A percentile compares a stretch with the other conserved stretches of the same genome.
These are phyloP conservation scores for Monilinia vaccinii-corymbosi DNA, from an alignment of 2,329 filamentous ascomycete genomes.

Conservation along the genomic window DNA sequence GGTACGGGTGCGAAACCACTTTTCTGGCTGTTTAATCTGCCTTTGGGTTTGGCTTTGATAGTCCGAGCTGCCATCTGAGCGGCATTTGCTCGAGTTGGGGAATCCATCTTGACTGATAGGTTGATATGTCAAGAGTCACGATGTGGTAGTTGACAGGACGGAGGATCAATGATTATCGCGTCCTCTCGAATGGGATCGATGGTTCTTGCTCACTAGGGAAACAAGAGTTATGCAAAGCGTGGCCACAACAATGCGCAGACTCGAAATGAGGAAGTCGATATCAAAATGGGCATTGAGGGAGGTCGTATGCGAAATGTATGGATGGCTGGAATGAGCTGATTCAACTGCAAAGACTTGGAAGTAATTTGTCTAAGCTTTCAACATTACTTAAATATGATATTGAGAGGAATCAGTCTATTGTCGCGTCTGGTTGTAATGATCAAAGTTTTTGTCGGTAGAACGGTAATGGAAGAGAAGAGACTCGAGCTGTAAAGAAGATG, in stretches of 20 bases:
- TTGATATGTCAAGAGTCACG: background rate
- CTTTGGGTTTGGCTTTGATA: slow-evolving; percentile 22
- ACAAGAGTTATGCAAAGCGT: background rate
- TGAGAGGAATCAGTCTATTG: background rate
- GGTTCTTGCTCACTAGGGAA: background rate
- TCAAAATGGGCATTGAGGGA: background rate
- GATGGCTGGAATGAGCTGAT: background rate
- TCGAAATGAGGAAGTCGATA: background rate
- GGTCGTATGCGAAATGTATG: background rate
- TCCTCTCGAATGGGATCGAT: background rate
- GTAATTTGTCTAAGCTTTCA: background rate
- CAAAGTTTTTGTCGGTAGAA: background rate
- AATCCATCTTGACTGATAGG: slow-evolving; percentile 17
- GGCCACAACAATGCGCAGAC: background rate
- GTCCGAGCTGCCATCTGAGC: slow-evolving; percentile 28
- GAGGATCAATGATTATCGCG: background rate
- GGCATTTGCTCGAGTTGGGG: slow-evolving; percentile 25
- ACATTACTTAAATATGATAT: background rate
- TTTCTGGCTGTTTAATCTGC: slow-evolving; percentile 4
- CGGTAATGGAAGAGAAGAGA: background rate
- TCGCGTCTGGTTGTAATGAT: background rate
- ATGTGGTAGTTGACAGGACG: background rate
- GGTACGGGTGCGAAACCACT: slow-evolving; percentile 1
- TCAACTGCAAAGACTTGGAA: background rate
- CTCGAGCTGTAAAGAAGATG: background rate